phyloP scores from a whole-genome alignment of 495 filamentous ascomycete genomes.

The Penicillium argentinense region DNA sequence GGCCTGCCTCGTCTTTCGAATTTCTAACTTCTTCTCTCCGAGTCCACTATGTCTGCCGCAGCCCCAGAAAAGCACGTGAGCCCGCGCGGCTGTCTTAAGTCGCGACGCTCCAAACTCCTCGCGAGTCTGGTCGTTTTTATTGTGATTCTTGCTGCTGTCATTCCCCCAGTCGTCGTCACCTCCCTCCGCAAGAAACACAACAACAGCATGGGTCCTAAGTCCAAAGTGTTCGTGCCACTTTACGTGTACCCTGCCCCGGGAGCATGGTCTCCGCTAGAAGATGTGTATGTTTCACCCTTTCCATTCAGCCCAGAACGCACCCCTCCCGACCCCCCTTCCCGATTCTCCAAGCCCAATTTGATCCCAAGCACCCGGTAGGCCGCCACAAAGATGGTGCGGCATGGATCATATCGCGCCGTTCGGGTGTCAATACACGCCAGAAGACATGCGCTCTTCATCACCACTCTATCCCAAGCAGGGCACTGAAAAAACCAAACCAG shows the following conservation, averaged over 20 bases:
- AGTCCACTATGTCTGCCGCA: conserved; percentile 20
- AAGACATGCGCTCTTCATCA: conserved; percentile 9
- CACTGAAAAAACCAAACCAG: conserved; percentile 13
- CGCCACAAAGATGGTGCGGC: conserved; percentile 11
- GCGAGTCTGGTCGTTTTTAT: conserved; percentile 26
- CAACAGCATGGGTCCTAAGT: conserved; percentile 43
- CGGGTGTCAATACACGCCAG: conserved; percentile 6
- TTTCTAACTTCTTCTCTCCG: conserved; percentile 4
- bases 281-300: conserved; percentile 40
- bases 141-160: conserved; percentile 35
- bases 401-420: conserved; percentile 7
- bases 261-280: conserved; percentile 51
- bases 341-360: conserved; percentile 7
- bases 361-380: conserved; percentile 26
- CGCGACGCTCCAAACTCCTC: conserved; percentile 29
- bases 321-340: conserved; percentile 9
- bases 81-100: conserved; percentile 30
- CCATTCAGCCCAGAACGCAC: conserved; percentile 13
- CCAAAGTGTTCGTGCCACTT: conserved; percentile 52
- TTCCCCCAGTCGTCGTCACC: conserved; percentile 36
- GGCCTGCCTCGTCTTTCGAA: conserved; percentile 14
- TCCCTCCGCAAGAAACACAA: conserved; percentile 31
- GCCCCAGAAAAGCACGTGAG: conserved; percentile 41
- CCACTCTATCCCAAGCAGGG: neutral
- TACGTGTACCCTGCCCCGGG: conserved; percentile 55